Evolutionary conservation across 345 rosid species (phyloP).

Genomic region (Isatis tinctoria): DNA sequence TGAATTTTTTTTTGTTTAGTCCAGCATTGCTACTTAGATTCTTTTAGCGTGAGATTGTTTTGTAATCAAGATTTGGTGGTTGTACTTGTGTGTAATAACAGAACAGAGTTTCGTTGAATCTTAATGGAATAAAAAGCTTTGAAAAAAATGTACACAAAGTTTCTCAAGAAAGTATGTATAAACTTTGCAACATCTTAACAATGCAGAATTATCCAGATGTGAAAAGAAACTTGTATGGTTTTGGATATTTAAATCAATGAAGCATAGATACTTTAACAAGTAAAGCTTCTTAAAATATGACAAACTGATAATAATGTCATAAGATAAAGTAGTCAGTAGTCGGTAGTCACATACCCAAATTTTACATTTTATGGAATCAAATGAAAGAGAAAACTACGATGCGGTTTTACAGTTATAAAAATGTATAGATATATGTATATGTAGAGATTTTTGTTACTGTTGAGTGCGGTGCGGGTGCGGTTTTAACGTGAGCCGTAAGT

Average conservation of each 20-base stretch:
- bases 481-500: too few species aligned
- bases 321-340: too few species aligned
- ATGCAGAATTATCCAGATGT: neutral
- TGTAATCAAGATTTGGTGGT: constrained; percentile 21
- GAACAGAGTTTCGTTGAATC: neutral
- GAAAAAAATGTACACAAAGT: neutral
- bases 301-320: too few species aligned
- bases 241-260: neutral
- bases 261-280: too few species aligned
- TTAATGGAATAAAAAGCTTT: neutral
- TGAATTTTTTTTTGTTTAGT: neutral
- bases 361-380: neutral
- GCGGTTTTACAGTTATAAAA: too few species aligned
- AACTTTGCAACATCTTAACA: neutral
- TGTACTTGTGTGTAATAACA: constrained; percentile 16
- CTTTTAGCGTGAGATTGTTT: neutral
- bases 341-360: neutral
- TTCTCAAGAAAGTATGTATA: neutral
- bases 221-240: neutral
- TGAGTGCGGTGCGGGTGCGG: too few species aligned
- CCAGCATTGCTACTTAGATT: neutral
- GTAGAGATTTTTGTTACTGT: too few species aligned
- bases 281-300: too few species aligned
- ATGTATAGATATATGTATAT: too few species aligned
- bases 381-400: neutral